These are phyloP conservation scores for Entomortierella parvispora DNA, from an alignment of 192 early-diverging fungal species.

Conservation along the genomic window DNA sequence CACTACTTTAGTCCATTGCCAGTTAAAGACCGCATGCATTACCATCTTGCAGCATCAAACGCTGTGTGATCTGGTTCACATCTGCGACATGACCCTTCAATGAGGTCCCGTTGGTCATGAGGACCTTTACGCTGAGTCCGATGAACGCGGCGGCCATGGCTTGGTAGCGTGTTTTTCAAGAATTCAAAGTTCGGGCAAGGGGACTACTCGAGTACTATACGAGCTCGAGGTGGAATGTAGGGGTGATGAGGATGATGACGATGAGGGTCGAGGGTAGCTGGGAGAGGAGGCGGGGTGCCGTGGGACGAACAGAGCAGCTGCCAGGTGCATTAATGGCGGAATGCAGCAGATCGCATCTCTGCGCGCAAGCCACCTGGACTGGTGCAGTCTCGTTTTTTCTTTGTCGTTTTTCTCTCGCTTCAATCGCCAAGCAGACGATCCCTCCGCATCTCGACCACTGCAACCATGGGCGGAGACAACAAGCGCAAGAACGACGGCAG, in stretches of 20 bases:
- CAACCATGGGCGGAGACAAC: constrained; percentile 24
- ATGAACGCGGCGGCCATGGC: constrained; percentile 66
- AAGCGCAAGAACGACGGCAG: constrained; percentile 34
- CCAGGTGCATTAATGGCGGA: too few species aligned
- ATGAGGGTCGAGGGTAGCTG: too few species aligned
- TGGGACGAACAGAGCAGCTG: too few species aligned
- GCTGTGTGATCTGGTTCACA: constrained; percentile 69
- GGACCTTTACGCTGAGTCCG: constrained; percentile 64
- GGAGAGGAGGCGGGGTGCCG: too few species aligned
- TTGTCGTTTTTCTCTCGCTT: neutral
- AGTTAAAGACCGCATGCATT: neutral
- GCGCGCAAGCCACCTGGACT: constrained; percentile 1
- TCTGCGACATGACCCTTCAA: constrained; percentile 68
- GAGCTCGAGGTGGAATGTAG: too few species aligned
- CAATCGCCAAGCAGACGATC: neutral
- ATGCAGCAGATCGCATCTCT: neutral
- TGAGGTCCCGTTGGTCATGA: constrained; percentile 58
- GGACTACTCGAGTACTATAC: too few species aligned
- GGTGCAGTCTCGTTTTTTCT: neutral
- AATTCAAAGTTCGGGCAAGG: too few species aligned
- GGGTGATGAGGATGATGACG: neutral
- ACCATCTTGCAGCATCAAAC: constrained; percentile 72
- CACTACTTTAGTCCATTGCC: neutral
- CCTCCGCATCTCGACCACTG: too few species aligned
- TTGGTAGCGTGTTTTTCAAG: too few species aligned